Evolutionary conservation across 257 asterid species (phyloP), one percentile per base, ranked within the genome.

Genomic region (Scutellaria minor): DNA sequence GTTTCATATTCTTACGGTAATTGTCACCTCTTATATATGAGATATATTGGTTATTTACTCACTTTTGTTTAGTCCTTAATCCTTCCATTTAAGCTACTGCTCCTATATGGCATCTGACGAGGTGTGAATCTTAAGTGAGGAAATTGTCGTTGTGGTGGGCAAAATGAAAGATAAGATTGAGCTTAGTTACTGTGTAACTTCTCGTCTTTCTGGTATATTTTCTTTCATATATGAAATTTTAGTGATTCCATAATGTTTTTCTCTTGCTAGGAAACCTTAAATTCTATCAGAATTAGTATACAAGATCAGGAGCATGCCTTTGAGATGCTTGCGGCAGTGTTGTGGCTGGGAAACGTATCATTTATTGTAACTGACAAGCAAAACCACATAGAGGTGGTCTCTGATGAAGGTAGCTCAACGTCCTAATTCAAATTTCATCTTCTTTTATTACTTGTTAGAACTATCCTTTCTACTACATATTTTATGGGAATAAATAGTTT

Each of bases 291-390:
- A 87, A 88, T 95, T 75, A 64, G 86, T 80, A 80, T 83, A 79
- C 90, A 89, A 56, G 91, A 86, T 64, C 98, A 95, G 84, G 89
- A 87, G 77, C 86, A 78, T 72, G 88, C 83, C 71, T 86, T 92
- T 78, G 90, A 83, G 91, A 85, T 95, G 91, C 86, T 95, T 81
- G 92, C 99, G 68, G 96, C 97, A 51, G 92, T 95, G 68, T 81
- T 95, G 77, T 95, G 99, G 99, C 84, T 95, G 78, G 99, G 99
- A 69, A 92, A 95, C 84, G 90, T 90, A 81, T 81, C 90, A 15
- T 95, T 92, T 84, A 75, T 78, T 72, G 90, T 82, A 42, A 76
- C 85, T 64, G 96, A 85, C 88, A 77, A 80, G 57, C 96, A 90
- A 84, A 88, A 84, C 80, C 96, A 89, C 75, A 76, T 86, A 52